These are phyloP conservation scores for Scheffersomyces lignicola DNA, from an alignment of 1,139 yeast genomes.

Conservation along the genomic window DNA sequence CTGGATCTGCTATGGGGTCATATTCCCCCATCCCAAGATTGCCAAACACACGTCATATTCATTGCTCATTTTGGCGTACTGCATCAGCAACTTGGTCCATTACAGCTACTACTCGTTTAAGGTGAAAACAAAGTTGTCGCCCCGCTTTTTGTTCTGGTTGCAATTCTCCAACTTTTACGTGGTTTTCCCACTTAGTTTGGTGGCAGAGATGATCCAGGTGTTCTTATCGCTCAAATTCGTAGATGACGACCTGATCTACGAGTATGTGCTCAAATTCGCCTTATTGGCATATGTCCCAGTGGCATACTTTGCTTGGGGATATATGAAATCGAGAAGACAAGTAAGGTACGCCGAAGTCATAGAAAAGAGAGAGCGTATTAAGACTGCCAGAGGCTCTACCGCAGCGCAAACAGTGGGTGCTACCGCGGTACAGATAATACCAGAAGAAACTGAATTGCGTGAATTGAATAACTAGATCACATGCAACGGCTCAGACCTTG, in stretches of 20 bases:
- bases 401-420: conserved; percentile 1
- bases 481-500: conserved; percentile 21
- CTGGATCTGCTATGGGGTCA: conserved; percentile 46
- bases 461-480: neutral
- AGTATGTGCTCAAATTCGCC: conserved; percentile 23
- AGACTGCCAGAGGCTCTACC: neutral
- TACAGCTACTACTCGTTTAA: conserved; percentile 50
- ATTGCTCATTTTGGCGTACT: conserved; percentile 46
- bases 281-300: conserved; percentile 38
- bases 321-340: conserved; percentile 24
- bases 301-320: conserved; percentile 37
- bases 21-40: conserved; percentile 48
- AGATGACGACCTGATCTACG: conserved; percentile 31
- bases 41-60: conserved; percentile 53
- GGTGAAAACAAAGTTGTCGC: conserved; percentile 39
- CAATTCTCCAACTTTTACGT: conserved; percentile 43
- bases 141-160: conserved; percentile 33
- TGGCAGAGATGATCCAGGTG: conserved; percentile 53
- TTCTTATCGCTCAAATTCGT: conserved; percentile 51
- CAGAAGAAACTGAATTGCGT: conserved; percentile 4
- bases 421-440: conserved; percentile 2
- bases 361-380: conserved; percentile 18
- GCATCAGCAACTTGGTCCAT: conserved; percentile 41
- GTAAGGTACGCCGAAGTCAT: conserved; percentile 24
- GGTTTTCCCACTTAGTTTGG: conserved; percentile 45